These are phyloP conservation scores for Myriosclerotinia scirpicola DNA, from an alignment of 2,329 filamentous ascomycete species.

Conservation along the genomic window DNA sequence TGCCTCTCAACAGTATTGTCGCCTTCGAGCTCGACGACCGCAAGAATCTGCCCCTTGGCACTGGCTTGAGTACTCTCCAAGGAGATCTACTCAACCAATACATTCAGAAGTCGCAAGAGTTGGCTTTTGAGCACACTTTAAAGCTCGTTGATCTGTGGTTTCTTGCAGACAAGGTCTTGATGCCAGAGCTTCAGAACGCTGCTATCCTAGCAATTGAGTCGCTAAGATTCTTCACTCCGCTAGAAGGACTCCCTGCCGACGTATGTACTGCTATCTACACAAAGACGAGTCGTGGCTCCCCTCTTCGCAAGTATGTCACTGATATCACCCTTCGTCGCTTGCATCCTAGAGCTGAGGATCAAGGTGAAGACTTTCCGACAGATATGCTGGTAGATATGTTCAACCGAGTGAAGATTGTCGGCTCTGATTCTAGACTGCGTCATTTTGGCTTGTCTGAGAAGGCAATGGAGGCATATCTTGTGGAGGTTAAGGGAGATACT, in stretches of 20 bases:
- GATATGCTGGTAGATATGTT: constrained; percentile 1
- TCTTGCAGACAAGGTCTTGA: constrained; percentile 3
- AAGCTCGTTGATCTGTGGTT: constrained; percentile 17
- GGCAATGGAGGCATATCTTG: background rate
- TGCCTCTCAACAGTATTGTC: background rate
- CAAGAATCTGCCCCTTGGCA: background rate
- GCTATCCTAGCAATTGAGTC: background rate
- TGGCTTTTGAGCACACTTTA: background rate
- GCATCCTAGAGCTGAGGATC: background rate
- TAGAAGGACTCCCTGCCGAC: background rate
- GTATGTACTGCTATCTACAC: background rate
- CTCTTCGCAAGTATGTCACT: background rate
- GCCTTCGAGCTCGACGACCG: background rate
- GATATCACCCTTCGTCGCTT: constrained; percentile 5
- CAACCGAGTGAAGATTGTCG: background rate
- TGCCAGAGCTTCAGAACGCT: constrained; percentile 1
- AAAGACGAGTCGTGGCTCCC: background rate
- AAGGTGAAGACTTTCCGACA: background rate
- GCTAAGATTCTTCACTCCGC: background rate
- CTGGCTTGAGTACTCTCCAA: background rate
- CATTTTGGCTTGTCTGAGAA: constrained; percentile 10
- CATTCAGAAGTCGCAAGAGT: background rate
- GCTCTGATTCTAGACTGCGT: background rate
- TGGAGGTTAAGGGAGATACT: background rate
- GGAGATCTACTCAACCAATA: background rate